Conservation (phyloP, 1,284 basidiomycete species). For the Meira nashicola region DNA sequence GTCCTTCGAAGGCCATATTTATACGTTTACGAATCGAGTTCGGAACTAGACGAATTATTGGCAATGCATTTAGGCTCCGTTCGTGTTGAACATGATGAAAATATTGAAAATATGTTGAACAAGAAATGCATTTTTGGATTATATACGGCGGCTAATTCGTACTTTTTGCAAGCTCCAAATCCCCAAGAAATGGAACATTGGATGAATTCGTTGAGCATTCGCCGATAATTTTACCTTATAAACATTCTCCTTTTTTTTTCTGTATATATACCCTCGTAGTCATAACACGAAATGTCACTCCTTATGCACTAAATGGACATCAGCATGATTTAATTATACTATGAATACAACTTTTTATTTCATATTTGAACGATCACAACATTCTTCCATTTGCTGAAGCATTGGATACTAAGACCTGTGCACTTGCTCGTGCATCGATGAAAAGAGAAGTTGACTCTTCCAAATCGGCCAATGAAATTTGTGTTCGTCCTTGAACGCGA, state of each 20-base stretch:
- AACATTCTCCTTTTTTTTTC: neutral
- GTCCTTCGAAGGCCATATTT: constrained; percentile 80
- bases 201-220: constrained; percentile 18
- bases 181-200: constrained; percentile 26
- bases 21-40: constrained; percentile 73
- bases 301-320: neutral
- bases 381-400: neutral
- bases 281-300: neutral
- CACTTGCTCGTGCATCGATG: constrained; percentile 67
- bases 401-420: neutral
- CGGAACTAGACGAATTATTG: constrained; percentile 71
- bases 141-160: constrained; percentile 36
- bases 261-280: neutral
- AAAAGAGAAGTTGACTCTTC: constrained; percentile 79
- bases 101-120: constrained; percentile 74
- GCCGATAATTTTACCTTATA: neutral
- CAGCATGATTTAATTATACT: neutral
- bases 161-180: constrained; percentile 31
- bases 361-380: neutral
- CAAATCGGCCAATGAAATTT: constrained; percentile 81
- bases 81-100: constrained; percentile 77
- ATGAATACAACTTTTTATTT: neutral
- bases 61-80: constrained; percentile 79
- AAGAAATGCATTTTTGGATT: constrained; percentile 33
- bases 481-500: constrained; percentile 67